Evolutionary conservation across 495 filamentous ascomycete species (phyloP).

Genomic region (Penicillium waksmanii): DNA sequence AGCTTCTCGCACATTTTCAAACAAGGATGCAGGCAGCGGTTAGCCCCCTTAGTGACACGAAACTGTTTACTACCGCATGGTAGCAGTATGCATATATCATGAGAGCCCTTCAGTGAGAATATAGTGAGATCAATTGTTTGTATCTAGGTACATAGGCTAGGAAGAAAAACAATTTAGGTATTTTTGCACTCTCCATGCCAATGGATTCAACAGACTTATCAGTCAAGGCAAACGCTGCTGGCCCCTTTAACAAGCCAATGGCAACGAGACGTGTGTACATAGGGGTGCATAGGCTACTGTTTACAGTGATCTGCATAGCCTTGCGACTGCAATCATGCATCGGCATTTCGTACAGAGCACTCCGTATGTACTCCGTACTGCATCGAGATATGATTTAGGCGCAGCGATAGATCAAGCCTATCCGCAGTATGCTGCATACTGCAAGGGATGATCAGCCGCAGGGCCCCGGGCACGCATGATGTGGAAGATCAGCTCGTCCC

Average conservation of each 20-base stretch:
- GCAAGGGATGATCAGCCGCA: conserved; percentile 22
- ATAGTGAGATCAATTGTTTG: no score
- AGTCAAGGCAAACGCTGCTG: not conserved
- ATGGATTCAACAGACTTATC: not conserved
- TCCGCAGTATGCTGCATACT: conserved; percentile 12
- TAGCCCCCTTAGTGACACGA: no score
- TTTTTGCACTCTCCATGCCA: no score
- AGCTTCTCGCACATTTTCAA: no score
- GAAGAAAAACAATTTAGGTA: no score
- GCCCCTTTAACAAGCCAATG: not conserved
- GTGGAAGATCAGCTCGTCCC: conserved; percentile 18
- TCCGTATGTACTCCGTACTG: conserved; percentile 1
- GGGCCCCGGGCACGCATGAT: conserved; percentile 8
- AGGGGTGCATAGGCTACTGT: not conserved
- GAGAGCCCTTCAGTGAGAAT: no score
- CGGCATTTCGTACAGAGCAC: not conserved
- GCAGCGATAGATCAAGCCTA: conserved; percentile 16
- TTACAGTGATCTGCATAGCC: not conserved
- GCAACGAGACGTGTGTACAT: not conserved
- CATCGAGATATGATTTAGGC: conserved; percentile 15
- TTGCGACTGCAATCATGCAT: not conserved
- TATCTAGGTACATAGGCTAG: no score
- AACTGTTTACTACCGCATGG: no score
- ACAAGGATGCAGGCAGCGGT: no score
- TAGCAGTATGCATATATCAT: no score